Evolutionary conservation across 1,139 yeast genomes (phyloP), one percentile per base, ranked within the genome.

Genomic region (Yamadazyma dushanensis): DNA sequence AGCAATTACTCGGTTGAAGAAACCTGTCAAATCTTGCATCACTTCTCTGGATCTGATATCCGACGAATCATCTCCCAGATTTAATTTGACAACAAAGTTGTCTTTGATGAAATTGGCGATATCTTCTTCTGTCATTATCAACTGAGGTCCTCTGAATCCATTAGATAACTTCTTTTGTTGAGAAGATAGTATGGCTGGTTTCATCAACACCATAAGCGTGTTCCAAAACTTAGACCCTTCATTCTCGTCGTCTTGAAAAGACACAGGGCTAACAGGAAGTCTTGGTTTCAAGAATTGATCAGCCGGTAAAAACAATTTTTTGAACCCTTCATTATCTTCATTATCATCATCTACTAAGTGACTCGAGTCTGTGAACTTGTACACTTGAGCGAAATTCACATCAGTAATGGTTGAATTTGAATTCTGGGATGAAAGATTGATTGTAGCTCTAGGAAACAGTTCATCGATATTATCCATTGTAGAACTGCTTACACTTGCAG

Each of bases 391-490:
- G 34, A 59, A 55, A 26, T 49, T 51, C 1, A 56, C 45, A 39
- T 70, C 73, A 0, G 64, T 49, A n/a, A 70, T 56, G 15, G 49
- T 49, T 4, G 73, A 67, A 43, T 69, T 70, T 14, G 73, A 67
- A 41, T 61, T 69, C 40, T 61, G 67, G 2, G 74, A 68, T 0
- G 74, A 67, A 16, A 69, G 50, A 4, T 59, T 51, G n/a, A 68
- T 43, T 1, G 63, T 49, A 1, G 59, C 50, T 39, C 67, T 45
- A 13, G 49, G 40, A 9, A 32, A 6, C 11, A 32, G 43, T 24
- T 44, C 50, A 23, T 45, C 49, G n/a, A 43, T 32, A 3, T 39
- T 32, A 18, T 53, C 56, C 5, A 40, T 38, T 2, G 29, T 26
- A 5, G 56, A 38, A 29, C 35, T 45, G 11, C 29, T 23, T 5